Percentiles rank a stretch among this genome's conserved stretches.
Evolutionary conservation across 305 asterid genomes (phyloP).

Genomic region (Nicotiana rustica): DNA sequence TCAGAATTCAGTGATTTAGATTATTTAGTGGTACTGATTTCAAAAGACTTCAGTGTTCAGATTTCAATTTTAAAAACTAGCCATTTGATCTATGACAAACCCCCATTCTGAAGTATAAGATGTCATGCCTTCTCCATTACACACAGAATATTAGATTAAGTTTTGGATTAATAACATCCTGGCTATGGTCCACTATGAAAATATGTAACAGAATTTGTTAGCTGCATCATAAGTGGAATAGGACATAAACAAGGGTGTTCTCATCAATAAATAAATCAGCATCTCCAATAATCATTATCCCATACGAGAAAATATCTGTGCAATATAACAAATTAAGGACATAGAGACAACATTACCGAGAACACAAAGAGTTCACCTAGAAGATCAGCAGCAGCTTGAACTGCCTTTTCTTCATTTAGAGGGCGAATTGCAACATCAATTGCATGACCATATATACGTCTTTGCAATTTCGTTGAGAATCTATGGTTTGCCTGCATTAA

Average conservation of each 20-base stretch:
- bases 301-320: slow-evolving; percentile 5
- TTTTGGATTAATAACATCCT: not conserved
- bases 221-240: slow-evolving; percentile 5
- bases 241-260: not conserved
- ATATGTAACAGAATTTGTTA: not conserved
- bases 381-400: slow-evolving; percentile 92
- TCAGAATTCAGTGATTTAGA: not conserved
- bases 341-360: slow-evolving; percentile 52
- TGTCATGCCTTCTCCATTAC: slow-evolving; percentile 8
- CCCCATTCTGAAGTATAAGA: slow-evolving; percentile 21
- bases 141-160: slow-evolving; percentile 12
- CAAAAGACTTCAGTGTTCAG: slow-evolving; percentile 8
- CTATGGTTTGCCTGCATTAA: slow-evolving; percentile 79
- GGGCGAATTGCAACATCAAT: slow-evolving; percentile 84
- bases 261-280: slow-evolving; percentile 9
- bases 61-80: not conserved
- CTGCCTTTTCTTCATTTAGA: slow-evolving; percentile 87
- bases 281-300: not conserved
- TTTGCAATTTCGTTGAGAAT: slow-evolving; percentile 71
- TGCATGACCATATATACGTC: slow-evolving; percentile 81
- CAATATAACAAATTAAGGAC: slow-evolving; percentile 5
- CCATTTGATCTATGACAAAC: not conserved
- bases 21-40: not conserved
- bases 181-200: slow-evolving; percentile 12
- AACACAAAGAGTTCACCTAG: slow-evolving; percentile 83